A percentile compares a stretch with the other conserved stretches of the same genome.
phyloP scores from a whole-genome alignment of 768 basidiomycete species.

The Auriscalpium orientale region DNA sequence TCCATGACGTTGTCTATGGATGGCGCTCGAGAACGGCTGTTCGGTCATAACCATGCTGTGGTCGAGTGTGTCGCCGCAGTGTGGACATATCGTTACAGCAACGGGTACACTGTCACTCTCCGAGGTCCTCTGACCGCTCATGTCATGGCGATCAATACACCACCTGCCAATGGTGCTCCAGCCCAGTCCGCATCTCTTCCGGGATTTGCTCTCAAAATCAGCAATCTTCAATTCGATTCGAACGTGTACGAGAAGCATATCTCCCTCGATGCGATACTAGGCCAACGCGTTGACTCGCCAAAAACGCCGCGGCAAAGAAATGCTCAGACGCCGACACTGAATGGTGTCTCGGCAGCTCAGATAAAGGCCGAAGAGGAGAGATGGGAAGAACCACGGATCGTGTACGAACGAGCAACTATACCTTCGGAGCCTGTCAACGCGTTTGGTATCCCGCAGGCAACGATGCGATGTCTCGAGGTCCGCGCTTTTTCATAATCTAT shows the following conservation, averaged over 20 bases:
- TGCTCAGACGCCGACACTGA: constrained; percentile 17
- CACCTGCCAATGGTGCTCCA: constrained; percentile 5
- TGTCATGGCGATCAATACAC: constrained; percentile 32
- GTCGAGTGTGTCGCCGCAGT: constrained; percentile 68
- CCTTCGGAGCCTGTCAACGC: constrained; percentile 82
- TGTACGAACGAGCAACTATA: constrained; percentile 55
- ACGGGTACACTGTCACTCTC: constrained; percentile 72
- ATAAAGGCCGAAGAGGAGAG: constrained; percentile 46
- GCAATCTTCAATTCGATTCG: constrained; percentile 69
- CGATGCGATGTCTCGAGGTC: constrained; percentile 84
- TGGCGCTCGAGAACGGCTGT: constrained; percentile 62
- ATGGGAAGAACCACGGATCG: constrained; percentile 53
- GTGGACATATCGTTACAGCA: constrained; percentile 78
- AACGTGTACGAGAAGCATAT: constrained; percentile 69
- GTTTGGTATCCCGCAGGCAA: constrained; percentile 83
- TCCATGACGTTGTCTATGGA: constrained; percentile 78
- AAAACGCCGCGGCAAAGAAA: constrained; percentile 16
- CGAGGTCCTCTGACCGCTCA: constrained; percentile 69
- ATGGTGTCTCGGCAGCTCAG: constrained; percentile 7
- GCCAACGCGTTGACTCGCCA: constrained; percentile 37
- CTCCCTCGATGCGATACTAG: constrained; percentile 52
- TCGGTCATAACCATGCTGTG: constrained; percentile 37
- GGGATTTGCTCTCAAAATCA: constrained; percentile 48
- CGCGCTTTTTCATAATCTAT: constrained; percentile 13
- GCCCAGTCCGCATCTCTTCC: constrained; percentile 7